Evolutionary conservation across 495 filamentous ascomycete genomes (phyloP), one percentile per base, ranked within the genome.

Genomic region (Penicillium silybi): DNA sequence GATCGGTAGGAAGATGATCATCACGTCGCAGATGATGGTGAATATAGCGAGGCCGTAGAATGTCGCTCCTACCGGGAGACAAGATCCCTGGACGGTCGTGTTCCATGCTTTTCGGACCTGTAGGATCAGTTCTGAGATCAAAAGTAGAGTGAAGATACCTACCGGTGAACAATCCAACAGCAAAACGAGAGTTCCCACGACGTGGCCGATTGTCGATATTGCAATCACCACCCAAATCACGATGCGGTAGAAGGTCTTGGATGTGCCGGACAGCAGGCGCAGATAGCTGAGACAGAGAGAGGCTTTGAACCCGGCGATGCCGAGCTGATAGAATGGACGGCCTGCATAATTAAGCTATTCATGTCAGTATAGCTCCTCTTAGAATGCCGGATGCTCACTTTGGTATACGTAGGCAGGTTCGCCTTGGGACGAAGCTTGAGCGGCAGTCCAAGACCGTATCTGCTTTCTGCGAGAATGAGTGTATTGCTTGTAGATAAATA

Each of bases 251-350:
- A 54, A 34, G 10, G 41, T 56, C 39, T 80, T 80, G 19, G 64
- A 65, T 0, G 74, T 79, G 2, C 74, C 68, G 23, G 71, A 69
- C 25, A 83, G 63, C 18, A 84, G 69, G 3, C 80, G 74, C 8
- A 82, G 67, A 50, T 82, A 84, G 32, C 74, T 76, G 43, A 81
- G 68, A 34, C 81, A 76, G n/a, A 83, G 68, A 1, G 80, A 77
- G 8, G 81, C 74, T 59, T 84, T 84, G 70, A 84, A 83, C 23
- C 77, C 77, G 32, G 72, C 73, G 56, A 83, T 80, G 23, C 80
- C 80, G 17, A 81, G 41, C 56, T 80, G 78, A 55, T 84, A 84
- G 41, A 84, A 80, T 2, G 80, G 80, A 6, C 80, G 75, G 20
- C 78, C 80, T 19, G 74, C 75, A 56, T 76, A 83, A 54, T 84